Evolutionary conservation across 176 grass and related monocot genomes (phyloP).

Genomic region (Bolboschoenus planiculmis): DNA sequence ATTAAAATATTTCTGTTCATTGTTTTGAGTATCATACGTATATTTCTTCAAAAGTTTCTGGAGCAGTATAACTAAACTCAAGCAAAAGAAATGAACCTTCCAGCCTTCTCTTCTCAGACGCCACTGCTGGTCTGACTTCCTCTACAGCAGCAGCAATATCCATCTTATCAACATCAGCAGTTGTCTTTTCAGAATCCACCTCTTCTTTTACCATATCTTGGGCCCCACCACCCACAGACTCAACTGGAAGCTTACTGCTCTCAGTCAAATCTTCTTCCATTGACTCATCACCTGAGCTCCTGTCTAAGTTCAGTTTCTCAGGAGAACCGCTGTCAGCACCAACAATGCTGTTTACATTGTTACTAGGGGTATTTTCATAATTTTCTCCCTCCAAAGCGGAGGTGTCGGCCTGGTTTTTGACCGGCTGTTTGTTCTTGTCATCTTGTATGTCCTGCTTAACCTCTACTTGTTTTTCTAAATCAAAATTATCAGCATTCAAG

Average conservation of each 20-base stretch:
- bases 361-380: slow-evolving; percentile 38
- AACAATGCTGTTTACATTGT: slow-evolving; percentile 42
- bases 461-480: slow-evolving; percentile 89
- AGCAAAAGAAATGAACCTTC: slow-evolving; percentile 55
- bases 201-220: slow-evolving; percentile 45
- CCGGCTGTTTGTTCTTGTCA: slow-evolving; percentile 71
- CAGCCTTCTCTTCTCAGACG: slow-evolving; percentile 81
- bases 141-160: slow-evolving; percentile 32
- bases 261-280: slow-evolving; percentile 92
- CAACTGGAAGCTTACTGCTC: slow-evolving; percentile 44
- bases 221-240: slow-evolving; percentile 45
- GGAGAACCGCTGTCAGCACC: slow-evolving; percentile 55
- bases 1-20: not conserved
- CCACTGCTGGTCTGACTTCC: slow-evolving; percentile 34
- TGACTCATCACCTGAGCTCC: slow-evolving; percentile 98
- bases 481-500: slow-evolving; percentile 98
- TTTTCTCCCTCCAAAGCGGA: slow-evolving; percentile 64
- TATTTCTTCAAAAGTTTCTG: not conserved
- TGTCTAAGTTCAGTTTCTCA: slow-evolving; percentile 96
- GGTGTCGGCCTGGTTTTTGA: slow-evolving; percentile 40
- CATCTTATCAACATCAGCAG: slow-evolving; percentile 31
- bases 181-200: slow-evolving; percentile 24
- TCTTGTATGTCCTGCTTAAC: slow-evolving; percentile 64
- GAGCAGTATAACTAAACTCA: not conserved
- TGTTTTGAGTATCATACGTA: not conserved